Conservation (phyloP, 768 basidiomycete genomes). For the Kwoniella shandongensis region DNA sequence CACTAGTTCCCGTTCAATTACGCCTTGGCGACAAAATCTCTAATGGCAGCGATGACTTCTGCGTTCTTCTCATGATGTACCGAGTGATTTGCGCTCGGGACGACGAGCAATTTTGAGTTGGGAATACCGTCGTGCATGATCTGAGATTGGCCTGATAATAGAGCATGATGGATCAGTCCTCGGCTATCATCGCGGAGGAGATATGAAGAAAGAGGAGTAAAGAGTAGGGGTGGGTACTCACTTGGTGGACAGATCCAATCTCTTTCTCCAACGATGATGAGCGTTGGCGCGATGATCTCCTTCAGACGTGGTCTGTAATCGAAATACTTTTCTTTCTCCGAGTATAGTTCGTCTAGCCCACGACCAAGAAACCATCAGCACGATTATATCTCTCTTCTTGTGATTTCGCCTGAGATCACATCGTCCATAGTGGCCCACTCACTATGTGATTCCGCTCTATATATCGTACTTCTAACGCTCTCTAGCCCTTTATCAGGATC, state of each 20-base stretch:
- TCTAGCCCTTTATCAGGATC: constrained; percentile 26
- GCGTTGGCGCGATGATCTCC: constrained; percentile 20
- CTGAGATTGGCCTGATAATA: constrained; percentile 21
- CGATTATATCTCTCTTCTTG: too few relatives aligned
- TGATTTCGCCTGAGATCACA: too few relatives aligned
- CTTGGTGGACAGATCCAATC: constrained; percentile 34
- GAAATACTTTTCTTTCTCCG: constrained; percentile 29
- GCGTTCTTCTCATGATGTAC: constrained; percentile 31
- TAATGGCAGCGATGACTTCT: constrained; percentile 22
- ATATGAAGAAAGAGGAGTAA: neutral
- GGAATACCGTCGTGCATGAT: constrained; percentile 22
- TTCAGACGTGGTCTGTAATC: constrained; percentile 22
- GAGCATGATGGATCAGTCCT: too few relatives aligned
- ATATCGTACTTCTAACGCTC: constrained; percentile 14
- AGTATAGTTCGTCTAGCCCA: constrained; percentile 22
- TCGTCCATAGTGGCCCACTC: neutral
- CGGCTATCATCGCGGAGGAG: neutral
- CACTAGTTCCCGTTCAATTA: too few relatives aligned
- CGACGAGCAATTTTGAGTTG: constrained; percentile 18
- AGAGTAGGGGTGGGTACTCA: constrained; percentile 4
- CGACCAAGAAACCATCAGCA: neutral
- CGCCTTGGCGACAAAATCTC: constrained; percentile 13
- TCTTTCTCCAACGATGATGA: constrained; percentile 27
- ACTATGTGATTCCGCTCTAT: constrained; percentile 29
- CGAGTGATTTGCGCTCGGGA: constrained; percentile 28